A percentile compares a stretch with the other conserved stretches of the same genome.
These are phyloP conservation scores for Marchantia polymorpha DNA, from an alignment of 225 moss, liverwort and hornwort species.

Conservation along the genomic window DNA sequence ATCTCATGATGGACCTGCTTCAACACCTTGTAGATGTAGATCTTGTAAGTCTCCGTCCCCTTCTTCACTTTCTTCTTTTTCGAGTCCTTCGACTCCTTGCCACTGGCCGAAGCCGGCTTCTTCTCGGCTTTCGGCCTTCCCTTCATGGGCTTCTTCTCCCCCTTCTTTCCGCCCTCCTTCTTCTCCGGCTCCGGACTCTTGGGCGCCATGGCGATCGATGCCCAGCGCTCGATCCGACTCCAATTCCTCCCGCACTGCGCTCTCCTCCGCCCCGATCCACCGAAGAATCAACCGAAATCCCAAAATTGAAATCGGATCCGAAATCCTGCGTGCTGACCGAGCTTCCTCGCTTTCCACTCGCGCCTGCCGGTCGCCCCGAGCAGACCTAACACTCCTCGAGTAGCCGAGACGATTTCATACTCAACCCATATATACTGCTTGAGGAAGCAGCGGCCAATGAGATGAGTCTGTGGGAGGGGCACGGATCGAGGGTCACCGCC, in stretches of 20 bases:
- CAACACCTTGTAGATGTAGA: conserved; percentile 41
- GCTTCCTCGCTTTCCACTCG: neutral
- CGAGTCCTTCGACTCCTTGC: conserved; percentile 11
- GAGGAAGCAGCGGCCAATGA: neutral
- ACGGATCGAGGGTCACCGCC: neutral
- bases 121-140: conserved; percentile 22
- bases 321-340: neutral
- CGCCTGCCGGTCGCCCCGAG: too few species aligned
- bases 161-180: conserved; percentile 26
- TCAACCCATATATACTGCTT: neutral
- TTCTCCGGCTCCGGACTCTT: conserved; percentile 42
- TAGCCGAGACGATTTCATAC: neutral
- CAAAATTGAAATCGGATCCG: neutral
- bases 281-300: neutral
- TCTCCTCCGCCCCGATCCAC: neutral
- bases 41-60: conserved; percentile 29
- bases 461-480: neutral
- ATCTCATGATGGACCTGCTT: conserved; percentile 41
- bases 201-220: conserved; percentile 31
- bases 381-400: neutral
- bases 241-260: neutral
- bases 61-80: conserved; percentile 29
- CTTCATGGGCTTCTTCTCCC: conserved; percentile 24
- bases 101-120: conserved; percentile 11
- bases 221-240: neutral